Percentiles rank a stretch among this genome's conserved stretches.
Conservation (phyloP, 495 filamentous ascomycete genomes). For the Pyrenula massariospora region DNA sequence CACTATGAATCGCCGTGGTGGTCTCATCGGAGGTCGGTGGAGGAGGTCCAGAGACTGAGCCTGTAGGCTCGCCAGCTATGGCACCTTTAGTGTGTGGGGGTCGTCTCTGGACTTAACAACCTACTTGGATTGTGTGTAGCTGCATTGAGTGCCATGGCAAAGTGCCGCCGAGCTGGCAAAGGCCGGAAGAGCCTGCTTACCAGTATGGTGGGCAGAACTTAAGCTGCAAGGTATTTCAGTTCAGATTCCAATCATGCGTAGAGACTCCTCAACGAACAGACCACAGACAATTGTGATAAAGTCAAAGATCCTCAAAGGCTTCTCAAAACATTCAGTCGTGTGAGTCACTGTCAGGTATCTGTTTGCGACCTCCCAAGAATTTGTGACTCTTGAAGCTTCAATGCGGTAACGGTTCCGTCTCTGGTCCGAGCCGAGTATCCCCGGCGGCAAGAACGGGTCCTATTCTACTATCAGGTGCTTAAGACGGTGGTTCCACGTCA, state of each 20-base stretch:
- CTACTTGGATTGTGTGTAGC: conserved; percentile 43
- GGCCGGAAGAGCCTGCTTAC: conserved; percentile 37
- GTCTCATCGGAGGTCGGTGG: conserved; percentile 35
- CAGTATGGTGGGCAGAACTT: conserved; percentile 21
- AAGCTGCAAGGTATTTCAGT: conserved; percentile 8
- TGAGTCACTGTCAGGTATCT: no score
- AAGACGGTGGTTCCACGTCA: no score
- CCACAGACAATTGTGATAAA: no score
- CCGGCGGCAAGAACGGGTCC: no score
- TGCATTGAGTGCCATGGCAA: conserved; percentile 45
- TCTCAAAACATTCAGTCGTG: no score
- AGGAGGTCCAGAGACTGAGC: conserved; percentile 31
- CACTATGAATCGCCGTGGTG: conserved; percentile 30
- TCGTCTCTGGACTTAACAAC: conserved; percentile 15
- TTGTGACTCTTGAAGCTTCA: background rate
- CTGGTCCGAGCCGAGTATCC: no score
- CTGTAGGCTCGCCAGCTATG: conserved; percentile 41
- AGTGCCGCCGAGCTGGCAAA: conserved; percentile 29
- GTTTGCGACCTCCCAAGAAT: background rate
- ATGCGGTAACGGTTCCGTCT: no score
- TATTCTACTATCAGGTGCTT: no score
- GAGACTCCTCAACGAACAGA: no score
- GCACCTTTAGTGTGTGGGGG: no score
- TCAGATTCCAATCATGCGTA: background rate
- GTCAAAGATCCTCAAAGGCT: no score